Evolutionary conservation across 1,284 basidiomycete genomes (phyloP).

Genomic region (Salmacisia buchloeana): DNA sequence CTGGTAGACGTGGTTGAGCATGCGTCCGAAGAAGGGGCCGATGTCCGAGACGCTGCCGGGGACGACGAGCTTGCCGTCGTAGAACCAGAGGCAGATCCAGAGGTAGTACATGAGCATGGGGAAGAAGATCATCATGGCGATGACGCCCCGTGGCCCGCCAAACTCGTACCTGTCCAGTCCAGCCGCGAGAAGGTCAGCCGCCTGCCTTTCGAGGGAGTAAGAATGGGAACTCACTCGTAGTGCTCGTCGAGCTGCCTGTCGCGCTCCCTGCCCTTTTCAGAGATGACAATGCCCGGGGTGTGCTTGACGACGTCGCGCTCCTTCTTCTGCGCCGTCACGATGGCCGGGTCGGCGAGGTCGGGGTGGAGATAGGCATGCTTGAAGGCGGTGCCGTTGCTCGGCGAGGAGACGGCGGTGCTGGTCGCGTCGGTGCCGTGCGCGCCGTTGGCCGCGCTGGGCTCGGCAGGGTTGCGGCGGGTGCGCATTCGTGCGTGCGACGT

Average conservation of each 20-base stretch:
- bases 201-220: too few relatives aligned
- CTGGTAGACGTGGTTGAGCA: conserved; percentile 75
- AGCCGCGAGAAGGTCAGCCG: too few relatives aligned
- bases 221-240: conserved; percentile 24
- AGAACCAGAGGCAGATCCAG: conserved; percentile 95
- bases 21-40: conserved; percentile 69
- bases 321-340: conserved; percentile 43
- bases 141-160: conserved; percentile 84
- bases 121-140: conserved; percentile 90
- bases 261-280: conserved; percentile 39
- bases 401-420: not conserved
- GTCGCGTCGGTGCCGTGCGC: not conserved
- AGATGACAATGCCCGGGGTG: conserved; percentile 47
- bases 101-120: conserved; percentile 94
- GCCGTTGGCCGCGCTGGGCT: not conserved
- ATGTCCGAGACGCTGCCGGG: conserved; percentile 70
- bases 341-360: conserved; percentile 45
- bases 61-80: conserved; percentile 77
- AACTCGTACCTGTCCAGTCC: conserved; percentile 73
- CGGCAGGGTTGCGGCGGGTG: not conserved
- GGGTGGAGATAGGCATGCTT: conserved; percentile 38
- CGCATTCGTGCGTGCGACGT: too few relatives aligned
- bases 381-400: not conserved
- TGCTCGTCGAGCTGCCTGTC: conserved; percentile 49
- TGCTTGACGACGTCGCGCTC: conserved; percentile 38